Percentiles rank a stretch among this genome's conserved stretches.
Evolutionary conservation across 2,329 filamentous ascomycete genomes (phyloP).

Genomic region (Colletotrichum sansevieriae): DNA sequence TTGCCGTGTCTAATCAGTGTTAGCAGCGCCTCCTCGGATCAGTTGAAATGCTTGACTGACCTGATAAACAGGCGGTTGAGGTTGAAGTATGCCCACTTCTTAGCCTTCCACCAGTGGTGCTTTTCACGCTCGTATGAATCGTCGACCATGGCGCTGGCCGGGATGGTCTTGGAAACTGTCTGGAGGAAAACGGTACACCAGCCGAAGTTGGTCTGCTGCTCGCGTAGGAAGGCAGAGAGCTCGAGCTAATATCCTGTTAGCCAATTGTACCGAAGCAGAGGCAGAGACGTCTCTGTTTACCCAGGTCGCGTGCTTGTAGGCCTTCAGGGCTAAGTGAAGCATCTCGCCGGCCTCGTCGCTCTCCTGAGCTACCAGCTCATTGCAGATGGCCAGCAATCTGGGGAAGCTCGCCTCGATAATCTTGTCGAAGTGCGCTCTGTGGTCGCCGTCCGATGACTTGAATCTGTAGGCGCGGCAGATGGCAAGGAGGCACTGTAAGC

Average conservation of each 20-base stretch:
- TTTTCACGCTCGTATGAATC: slow-evolving; percentile 87
- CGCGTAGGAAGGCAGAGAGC: slow-evolving; percentile 81
- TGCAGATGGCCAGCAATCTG: slow-evolving; percentile 86
- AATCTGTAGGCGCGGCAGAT: slow-evolving; percentile 97
- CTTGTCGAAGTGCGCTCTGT: slow-evolving; percentile 88
- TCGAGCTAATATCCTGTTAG: slow-evolving; percentile 76
- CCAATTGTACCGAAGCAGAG: slow-evolving; percentile 17
- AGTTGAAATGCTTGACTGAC: slow-evolving; percentile 59
- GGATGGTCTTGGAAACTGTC: slow-evolving; percentile 87
- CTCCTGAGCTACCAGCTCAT: slow-evolving; percentile 88
- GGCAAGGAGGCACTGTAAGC: slow-evolving; percentile 91
- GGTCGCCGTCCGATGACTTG: slow-evolving; percentile 83
- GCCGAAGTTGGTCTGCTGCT: slow-evolving; percentile 86
- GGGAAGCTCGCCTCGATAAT: slow-evolving; percentile 95
- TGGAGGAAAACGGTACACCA: slow-evolving; percentile 97
- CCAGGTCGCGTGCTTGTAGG: slow-evolving; percentile 98
- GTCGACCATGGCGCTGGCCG: slow-evolving; percentile 81
- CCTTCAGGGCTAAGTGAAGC: slow-evolving; percentile 93
- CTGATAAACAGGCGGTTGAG: slow-evolving; percentile 94
- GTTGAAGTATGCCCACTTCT: slow-evolving; percentile 99
- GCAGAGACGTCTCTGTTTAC: slow-evolving; percentile 57
- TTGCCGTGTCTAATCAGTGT: slow-evolving; percentile 82
- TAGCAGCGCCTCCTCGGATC: slow-evolving; percentile 42
- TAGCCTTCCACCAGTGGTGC: slow-evolving; percentile 99
- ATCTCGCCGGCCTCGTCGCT: slow-evolving; percentile 97